These are phyloP conservation scores for Mucor irregularis DNA, from an alignment of 371 early-diverging fungal genomes.

Conservation along the genomic window DNA sequence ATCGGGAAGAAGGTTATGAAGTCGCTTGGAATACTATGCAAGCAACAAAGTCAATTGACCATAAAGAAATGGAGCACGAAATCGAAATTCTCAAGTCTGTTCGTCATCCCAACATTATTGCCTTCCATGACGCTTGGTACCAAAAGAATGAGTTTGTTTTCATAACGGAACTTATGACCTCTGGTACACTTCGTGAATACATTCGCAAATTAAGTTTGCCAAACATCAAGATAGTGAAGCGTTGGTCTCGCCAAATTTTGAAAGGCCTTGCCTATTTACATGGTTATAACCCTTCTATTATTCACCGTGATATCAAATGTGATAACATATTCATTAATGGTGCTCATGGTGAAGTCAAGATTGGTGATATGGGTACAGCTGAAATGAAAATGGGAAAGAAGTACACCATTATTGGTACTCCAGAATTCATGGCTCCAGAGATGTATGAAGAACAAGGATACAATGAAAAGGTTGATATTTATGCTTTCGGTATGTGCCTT, in stretches of 20 bases:
- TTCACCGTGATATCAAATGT: slow-evolving; percentile 88
- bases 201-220: slow-evolving; percentile 66
- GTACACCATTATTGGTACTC: slow-evolving; percentile 89
- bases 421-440: slow-evolving; percentile 97
- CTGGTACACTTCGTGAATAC: slow-evolving; percentile 79
- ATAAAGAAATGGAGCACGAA: slow-evolving; percentile 74
- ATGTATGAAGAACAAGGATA: slow-evolving; percentile 91
- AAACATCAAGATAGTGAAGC: slow-evolving; percentile 73
- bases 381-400: slow-evolving; percentile 73
- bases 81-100: slow-evolving; percentile 81
- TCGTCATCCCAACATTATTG: slow-evolving; percentile 87
- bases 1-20: slow-evolving; percentile 90
- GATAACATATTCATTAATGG: slow-evolving; percentile 94
- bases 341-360: slow-evolving; percentile 89
- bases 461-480: slow-evolving; percentile 89
- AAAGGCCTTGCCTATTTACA: slow-evolving; percentile 87
- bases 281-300: slow-evolving; percentile 82
- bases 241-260: slow-evolving; percentile 84
- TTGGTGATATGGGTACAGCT: slow-evolving; percentile 92
- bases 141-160: slow-evolving; percentile 75
- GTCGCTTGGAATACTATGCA: slow-evolving; percentile 90
- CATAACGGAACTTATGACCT: slow-evolving; percentile 95
- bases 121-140: slow-evolving; percentile 83
- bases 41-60: slow-evolving; percentile 51
- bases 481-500: slow-evolving; percentile 93